Percentiles rank a stretch among this genome's conserved stretches.
Evolutionary conservation across 1,284 basidiomycete genomes (phyloP).

Genomic region (Meripilus lineatus): DNA sequence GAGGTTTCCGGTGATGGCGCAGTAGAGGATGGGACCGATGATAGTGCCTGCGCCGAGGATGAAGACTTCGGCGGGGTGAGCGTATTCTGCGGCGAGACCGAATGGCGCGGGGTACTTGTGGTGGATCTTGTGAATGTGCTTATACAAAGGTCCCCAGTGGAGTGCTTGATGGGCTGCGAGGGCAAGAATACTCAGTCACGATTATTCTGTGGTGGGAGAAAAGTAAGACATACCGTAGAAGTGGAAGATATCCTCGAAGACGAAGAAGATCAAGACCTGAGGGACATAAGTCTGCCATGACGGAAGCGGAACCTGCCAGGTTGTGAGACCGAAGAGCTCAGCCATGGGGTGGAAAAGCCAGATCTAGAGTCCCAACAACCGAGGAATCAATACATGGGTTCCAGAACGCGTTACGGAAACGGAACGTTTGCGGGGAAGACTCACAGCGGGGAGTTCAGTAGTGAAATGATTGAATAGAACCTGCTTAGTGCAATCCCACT

Average conservation of each 20-base stretch:
- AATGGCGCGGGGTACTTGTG: constrained; percentile 98
- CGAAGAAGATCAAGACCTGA: constrained; percentile 89
- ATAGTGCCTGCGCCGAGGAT: constrained; percentile 89
- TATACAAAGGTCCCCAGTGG: constrained; percentile 91
- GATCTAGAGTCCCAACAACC: constrained; percentile 64
- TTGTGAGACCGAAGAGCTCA: constrained; percentile 85
- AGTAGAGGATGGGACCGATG: constrained; percentile 83
- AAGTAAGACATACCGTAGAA: constrained; percentile 52
- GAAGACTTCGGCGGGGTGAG: constrained; percentile 91
- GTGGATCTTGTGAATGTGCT: constrained; percentile 96
- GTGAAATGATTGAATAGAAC: constrained; percentile 97
- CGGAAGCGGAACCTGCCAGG: constrained; percentile 93
- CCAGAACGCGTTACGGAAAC: neutral
- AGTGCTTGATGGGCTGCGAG: constrained; percentile 81
- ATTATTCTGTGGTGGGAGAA: neutral
- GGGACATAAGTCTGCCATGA: constrained; percentile 61
- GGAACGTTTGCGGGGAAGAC: no score
- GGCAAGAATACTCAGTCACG: constrained; percentile 2
- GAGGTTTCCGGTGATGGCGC: constrained; percentile 65
- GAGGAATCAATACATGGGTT: constrained; percentile 3
- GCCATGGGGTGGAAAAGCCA: constrained; percentile 97
- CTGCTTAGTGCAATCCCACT: constrained; percentile 96
- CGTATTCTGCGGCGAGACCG: constrained; percentile 96
- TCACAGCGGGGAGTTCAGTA: constrained; percentile 84
- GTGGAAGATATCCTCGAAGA: constrained; percentile 96